These are phyloP conservation scores for Plasmodium relictum DNA, from an alignment of 169 alveolate genomes.

Conservation along the genomic window DNA sequence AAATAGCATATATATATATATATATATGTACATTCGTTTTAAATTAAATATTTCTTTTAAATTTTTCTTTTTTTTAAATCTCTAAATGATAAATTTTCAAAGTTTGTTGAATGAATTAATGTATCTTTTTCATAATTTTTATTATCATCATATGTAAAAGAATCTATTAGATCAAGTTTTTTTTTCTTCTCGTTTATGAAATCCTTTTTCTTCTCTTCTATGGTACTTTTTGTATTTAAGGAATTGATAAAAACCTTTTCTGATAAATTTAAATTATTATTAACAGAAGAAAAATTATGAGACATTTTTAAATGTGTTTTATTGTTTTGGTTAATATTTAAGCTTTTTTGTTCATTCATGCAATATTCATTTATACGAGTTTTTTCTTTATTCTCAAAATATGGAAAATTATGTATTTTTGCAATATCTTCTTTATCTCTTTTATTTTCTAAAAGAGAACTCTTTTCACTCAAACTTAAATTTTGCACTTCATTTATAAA, in stretches of 20 bases:
- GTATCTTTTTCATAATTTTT: slow-evolving; percentile 26
- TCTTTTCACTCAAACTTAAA: slow-evolving; percentile 6
- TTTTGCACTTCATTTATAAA: slow-evolving; percentile 19
- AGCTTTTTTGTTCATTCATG: neutral
- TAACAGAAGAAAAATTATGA: neutral
- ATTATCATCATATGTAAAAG: slow-evolving; percentile 55
- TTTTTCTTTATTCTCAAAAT: neutral
- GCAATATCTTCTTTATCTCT: neutral
- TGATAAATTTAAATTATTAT: neutral
- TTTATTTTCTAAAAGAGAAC: neutral
- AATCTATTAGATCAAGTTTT: slow-evolving; percentile 52
- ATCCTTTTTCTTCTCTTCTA: slow-evolving; percentile 2
- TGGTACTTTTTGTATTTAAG: neutral
- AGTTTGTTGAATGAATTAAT: neutral
- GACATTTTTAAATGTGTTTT: neutral
- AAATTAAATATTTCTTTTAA: slow-evolving; percentile 13
- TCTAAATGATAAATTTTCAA: slow-evolving; percentile 23
- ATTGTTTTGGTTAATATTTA: neutral
- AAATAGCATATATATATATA: neutral
- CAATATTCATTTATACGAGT: neutral
- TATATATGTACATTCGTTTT: neutral
- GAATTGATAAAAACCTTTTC: neutral
- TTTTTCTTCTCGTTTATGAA: slow-evolving; percentile 58
- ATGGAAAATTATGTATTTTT: neutral
- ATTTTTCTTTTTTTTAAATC: slow-evolving; percentile 51